Evolutionary conservation across 208 protist genomes (phyloP).

Genomic region (Crithidia acanthocephali): DNA sequence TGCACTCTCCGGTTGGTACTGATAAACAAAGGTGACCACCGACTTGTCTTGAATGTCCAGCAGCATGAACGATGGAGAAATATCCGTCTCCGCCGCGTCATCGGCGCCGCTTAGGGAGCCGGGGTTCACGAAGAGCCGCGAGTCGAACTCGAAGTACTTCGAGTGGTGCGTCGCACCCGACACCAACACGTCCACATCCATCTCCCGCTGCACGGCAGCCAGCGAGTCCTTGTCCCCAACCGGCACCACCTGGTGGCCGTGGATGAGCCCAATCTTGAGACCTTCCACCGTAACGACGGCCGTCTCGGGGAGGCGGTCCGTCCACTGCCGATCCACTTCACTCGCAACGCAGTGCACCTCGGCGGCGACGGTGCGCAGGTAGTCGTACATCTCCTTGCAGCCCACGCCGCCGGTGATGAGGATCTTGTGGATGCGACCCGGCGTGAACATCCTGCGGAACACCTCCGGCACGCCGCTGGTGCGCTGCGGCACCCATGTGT

Average conservation of each 20-base stretch:
- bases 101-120: constrained; percentile 99
- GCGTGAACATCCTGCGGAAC: constrained; percentile 96
- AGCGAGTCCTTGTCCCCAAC: constrained; percentile 96
- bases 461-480: constrained; percentile 92
- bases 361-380: constrained; percentile 94
- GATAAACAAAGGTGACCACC: constrained; percentile 79
- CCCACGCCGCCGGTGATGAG: constrained; percentile 99
- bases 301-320: constrained; percentile 81
- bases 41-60: constrained; percentile 95
- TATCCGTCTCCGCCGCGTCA: constrained; percentile 56
- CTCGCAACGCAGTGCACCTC: constrained; percentile 98
- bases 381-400: constrained; percentile 95
- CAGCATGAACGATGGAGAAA: constrained; percentile 96
- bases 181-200: constrained; percentile 98
- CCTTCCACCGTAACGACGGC: constrained; percentile 95
- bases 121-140: constrained; percentile 98
- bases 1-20: constrained; percentile 39
- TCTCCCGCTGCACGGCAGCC: constrained; percentile 94
- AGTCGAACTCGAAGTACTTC: constrained; percentile 93
- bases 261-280: constrained; percentile 97
- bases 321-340: constrained; percentile 93
- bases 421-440: constrained; percentile 97
- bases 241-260: constrained; percentile 98
- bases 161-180: constrained; percentile 94
- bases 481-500: constrained; percentile 99